Evolutionary conservation across 805 yeast genomes (phyloP), one percentile per base, ranked within the genome.

Genomic region (Wickerhamomyces rabaulensis): DNA sequence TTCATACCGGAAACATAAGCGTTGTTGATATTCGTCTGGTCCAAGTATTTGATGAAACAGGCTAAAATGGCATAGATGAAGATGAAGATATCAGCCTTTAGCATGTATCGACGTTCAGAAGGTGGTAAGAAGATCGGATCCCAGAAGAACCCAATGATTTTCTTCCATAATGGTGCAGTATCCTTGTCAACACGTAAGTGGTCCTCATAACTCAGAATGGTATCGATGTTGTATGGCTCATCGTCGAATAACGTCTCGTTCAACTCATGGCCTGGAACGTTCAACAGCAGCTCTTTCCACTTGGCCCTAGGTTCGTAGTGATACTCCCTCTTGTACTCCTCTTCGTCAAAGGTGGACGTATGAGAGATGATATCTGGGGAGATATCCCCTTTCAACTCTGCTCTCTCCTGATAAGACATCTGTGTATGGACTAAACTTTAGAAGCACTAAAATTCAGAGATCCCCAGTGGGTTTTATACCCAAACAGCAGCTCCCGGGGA

Each of bases 1-100:
- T 73, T 63, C 77, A 84, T 71, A 15, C 85, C 83, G 19, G 80
- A 73, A 33, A 79, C 80, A 54, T 80, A 83, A 1, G 87, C 88
- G 56, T 82, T 80, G 51, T 72, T 74, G 25, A 81, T 63, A 58
- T 80, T 80, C 21, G 78, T 64, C 46, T 73, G 77, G 55, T 82
- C 87, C 49, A 82, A 60, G 50, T 72, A 74, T 56, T 79, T 80
- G 46, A 78, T 74, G 20, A 50, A 50, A 50, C 54, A 55, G 9
- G 61, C 43, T 6, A 46, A 26, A 33, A 38, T 35, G 12, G 48
- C 41, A 38, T 46, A 52, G 12, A 45, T 26, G 27, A 49, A 42
- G 21, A 53, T 36, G n/a, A 40, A 46, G 21, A 53, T 25, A 43
- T 53, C 54, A 15, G 51, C 25, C 23, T 51, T 53, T 5, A 47